These are phyloP conservation scores for Simmondsia chinensis DNA, from an alignment of 148 eudicot species.

Conservation along the genomic window DNA sequence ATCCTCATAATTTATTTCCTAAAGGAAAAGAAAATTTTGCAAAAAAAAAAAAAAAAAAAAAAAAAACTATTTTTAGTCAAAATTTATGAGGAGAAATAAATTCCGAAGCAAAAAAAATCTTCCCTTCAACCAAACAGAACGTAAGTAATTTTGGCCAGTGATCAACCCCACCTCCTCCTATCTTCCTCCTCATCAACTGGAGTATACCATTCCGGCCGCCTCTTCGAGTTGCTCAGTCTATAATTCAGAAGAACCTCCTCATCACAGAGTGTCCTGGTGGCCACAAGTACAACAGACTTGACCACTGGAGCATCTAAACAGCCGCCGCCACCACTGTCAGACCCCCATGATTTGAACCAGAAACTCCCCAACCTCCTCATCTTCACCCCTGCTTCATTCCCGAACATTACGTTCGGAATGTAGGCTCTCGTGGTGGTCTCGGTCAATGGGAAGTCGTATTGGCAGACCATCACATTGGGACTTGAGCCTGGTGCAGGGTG, in stretches of 20 bases:
- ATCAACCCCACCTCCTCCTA: slow-evolving; percentile 76
- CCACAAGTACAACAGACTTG: slow-evolving; percentile 69
- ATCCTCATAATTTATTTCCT: no score
- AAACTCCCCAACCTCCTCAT: slow-evolving; percentile 85
- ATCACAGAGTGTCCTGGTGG: slow-evolving; percentile 51
- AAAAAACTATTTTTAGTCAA: no score
- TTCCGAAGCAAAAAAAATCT: no score
- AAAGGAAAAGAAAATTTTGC: no score
- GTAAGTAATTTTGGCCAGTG: neutral
- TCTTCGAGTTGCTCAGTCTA: slow-evolving; percentile 75
- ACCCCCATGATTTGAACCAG: slow-evolving; percentile 70
- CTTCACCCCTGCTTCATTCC: slow-evolving; percentile 43
- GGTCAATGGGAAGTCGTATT: slow-evolving; percentile 69
- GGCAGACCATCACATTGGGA: slow-evolving; percentile 92
- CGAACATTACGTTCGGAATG: slow-evolving; percentile 66
- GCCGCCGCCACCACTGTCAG: slow-evolving; percentile 18
- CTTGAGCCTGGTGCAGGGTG: slow-evolving; percentile 57
- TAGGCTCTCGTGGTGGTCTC: slow-evolving; percentile 72
- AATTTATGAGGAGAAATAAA: no score
- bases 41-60: no score
- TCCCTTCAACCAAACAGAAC: neutral
- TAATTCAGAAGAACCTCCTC: slow-evolving; percentile 85
- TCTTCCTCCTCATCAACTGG: slow-evolving; percentile 95
- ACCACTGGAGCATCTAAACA: slow-evolving; percentile 36
- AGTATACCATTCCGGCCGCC: slow-evolving; percentile 77